Conservation (phyloP, 176 grass and related monocot genomes). For the Oryza brachyantha region DNA sequence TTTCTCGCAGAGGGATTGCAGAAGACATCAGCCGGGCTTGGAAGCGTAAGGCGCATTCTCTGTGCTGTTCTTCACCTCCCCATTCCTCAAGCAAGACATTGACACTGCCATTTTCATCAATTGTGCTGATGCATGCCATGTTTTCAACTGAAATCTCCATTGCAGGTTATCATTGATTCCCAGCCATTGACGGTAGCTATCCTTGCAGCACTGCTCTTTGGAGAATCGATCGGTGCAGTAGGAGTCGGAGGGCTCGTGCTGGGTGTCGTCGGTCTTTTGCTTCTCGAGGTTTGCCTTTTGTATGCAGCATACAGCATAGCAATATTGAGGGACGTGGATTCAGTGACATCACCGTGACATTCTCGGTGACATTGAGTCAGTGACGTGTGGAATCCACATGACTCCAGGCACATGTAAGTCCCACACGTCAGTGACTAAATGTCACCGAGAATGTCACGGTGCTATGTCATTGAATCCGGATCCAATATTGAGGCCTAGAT, state of each 20-base stretch:
- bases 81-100: not conserved
- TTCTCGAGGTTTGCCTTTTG: slow-evolving; percentile 70
- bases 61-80: slow-evolving; percentile 24
- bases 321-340: too few relatives aligned
- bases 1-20: slow-evolving; percentile 92
- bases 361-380: too few relatives aligned
- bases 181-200: slow-evolving; percentile 92
- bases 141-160: slow-evolving; percentile 13
- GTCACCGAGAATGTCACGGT: too few relatives aligned
- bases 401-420: too few relatives aligned
- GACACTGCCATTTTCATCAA: slow-evolving; percentile 5
- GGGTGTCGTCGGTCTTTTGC: slow-evolving; percentile 73
- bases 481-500: not conserved
- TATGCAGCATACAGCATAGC: not conserved
- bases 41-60: slow-evolving; percentile 63
- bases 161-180: slow-evolving; percentile 96
- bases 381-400: too few relatives aligned
- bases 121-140: slow-evolving; percentile 18
- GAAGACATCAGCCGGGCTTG: slow-evolving; percentile 83
- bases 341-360: too few relatives aligned
- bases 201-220: slow-evolving; percentile 80
- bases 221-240: slow-evolving; percentile 69
- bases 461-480: too few relatives aligned
- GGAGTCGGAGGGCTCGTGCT: slow-evolving; percentile 71
- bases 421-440: too few relatives aligned